A percentile compares a stretch with the other conserved stretches of the same genome.
Conservation (phyloP, 768 basidiomycete genomes). For the Plicaturopsis crispa region DNA sequence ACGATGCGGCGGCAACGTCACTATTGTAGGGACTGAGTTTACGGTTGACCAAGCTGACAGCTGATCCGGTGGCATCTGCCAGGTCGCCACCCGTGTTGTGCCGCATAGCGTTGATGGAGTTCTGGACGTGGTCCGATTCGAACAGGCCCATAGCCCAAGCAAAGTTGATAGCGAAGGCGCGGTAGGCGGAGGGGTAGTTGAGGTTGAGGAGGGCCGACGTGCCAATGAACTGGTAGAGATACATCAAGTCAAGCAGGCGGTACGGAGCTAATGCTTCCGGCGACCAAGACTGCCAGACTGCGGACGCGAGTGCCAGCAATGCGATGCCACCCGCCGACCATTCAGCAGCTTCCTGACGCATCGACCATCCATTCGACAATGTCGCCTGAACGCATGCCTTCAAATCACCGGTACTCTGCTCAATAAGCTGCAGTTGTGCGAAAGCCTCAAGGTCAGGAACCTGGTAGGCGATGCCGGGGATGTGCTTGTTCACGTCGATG, state of each 20-base stretch:
- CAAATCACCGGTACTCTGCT: slow-evolving; percentile 60
- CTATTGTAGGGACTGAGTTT: slow-evolving; percentile 72
- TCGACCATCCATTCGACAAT: slow-evolving; percentile 85
- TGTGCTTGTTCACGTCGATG: slow-evolving; percentile 41
- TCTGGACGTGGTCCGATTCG: slow-evolving; percentile 50
- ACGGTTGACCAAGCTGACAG: slow-evolving; percentile 74
- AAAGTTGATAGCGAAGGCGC: slow-evolving; percentile 79
- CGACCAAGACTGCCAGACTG: slow-evolving; percentile 48
- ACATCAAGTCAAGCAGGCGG: slow-evolving; percentile 75
- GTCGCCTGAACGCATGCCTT: slow-evolving; percentile 91
- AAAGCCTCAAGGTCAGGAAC: slow-evolving; percentile 92
- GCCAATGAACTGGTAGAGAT: slow-evolving; percentile 81
- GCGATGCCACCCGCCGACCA: slow-evolving; percentile 70
- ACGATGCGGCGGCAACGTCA: slow-evolving; percentile 5
- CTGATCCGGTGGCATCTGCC: slow-evolving; percentile 49
- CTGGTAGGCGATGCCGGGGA: slow-evolving; percentile 77
- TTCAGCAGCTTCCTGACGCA: slow-evolving; percentile 63
- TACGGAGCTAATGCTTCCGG: slow-evolving; percentile 56
- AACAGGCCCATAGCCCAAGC: slow-evolving; percentile 83
- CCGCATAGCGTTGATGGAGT: slow-evolving; percentile 77
- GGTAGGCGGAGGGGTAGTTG: slow-evolving; percentile 83
- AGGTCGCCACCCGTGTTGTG: slow-evolving; percentile 74
- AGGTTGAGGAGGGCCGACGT: slow-evolving; percentile 72
- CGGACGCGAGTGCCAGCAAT: slow-evolving; percentile 49
- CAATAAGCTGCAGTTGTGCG: slow-evolving; percentile 68